Evolutionary conservation across 306 rosid genomes (phyloP), one percentile per base, ranked within the genome.

Genomic region (Prunus salicina): DNA sequence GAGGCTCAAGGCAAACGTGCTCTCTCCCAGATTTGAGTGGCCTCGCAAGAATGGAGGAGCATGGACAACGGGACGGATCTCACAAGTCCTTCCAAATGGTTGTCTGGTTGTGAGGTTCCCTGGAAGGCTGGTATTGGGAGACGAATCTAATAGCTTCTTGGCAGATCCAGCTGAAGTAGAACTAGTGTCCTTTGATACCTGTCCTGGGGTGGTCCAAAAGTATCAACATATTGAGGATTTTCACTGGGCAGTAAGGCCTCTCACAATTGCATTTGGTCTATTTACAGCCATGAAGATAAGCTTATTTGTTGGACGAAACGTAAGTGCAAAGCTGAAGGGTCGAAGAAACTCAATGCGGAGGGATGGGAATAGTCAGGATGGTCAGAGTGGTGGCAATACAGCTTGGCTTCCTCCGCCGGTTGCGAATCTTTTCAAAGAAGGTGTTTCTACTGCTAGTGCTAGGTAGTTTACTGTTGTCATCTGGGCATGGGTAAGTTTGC

Each of bases 201-300:
- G 96, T 83, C 79, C 90, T 12, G 93, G 97, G 43, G 53, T 89
- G 75, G 67, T 86, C 9, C 82, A 84, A 60, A 93, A 90, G 85
- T 93, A 87, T 76, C 89, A 86, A 63, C 97, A 93, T 70, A 47
- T 89, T 0, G 97, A 93, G 84, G 92, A 93, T 86, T 88, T 89
- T 85, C 97, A 93, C 58, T 93, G 97, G 97, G 87, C 89, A 19
- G 88, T 93, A 77, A 89, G 94, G 70, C 97, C 97, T 28, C 86
- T 86, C 76, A 73, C 83, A 9, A 80, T 90, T 81, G 91, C 91
- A 14, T 55, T 93, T 16, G 88, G 96, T 57, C 49, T 93, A 30
- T 77, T 90, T 11, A 87, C 96, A 53, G 90, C 88, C 56, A 9
- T 87, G 83, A 93, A 87, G 73, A 65, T 90, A 27, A 89, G 96